Conservation (phyloP, 179 eudicot genomes). For the Corrigiola litoralis region DNA sequence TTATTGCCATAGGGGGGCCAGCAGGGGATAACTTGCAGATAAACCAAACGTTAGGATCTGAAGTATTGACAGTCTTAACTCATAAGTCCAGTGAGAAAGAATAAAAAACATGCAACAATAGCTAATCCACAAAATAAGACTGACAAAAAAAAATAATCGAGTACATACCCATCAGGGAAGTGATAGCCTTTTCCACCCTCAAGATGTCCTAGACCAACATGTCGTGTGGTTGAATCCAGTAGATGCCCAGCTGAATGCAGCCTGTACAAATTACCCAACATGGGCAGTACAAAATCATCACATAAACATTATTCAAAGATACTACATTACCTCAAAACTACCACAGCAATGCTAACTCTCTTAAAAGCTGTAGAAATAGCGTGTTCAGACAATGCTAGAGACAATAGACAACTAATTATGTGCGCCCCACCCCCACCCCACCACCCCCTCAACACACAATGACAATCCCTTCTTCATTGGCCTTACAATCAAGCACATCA, state of each 20-base stretch:
- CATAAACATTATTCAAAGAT: not conserved
- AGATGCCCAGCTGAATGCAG: constrained; percentile 91
- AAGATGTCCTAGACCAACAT: constrained; percentile 67
- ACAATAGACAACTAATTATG: too few species aligned
- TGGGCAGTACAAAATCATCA: not conserved
- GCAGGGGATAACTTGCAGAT: not conserved
- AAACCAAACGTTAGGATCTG: not conserved
- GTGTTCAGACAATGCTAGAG: too few species aligned
- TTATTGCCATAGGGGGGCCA: not conserved
- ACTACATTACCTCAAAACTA: not conserved
- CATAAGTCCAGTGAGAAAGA: not conserved
- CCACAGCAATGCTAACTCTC: not conserved
- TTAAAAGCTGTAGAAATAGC: too few species aligned
- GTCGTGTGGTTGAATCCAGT: constrained; percentile 53
- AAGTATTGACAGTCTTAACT: not conserved
- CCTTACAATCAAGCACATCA: too few species aligned
- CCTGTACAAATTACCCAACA: constrained; percentile 36
- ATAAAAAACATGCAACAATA: not conserved
- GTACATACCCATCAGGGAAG: constrained; percentile 72
- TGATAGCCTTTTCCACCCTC: constrained; percentile 76
- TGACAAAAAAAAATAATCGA: not conserved
- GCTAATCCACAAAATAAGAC: not conserved
- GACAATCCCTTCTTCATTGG: too few species aligned
- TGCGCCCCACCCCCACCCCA: too few species aligned
- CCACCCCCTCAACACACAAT: too few species aligned